Evolutionary conservation across 2,329 filamentous ascomycete species (phyloP).

Genomic region (Pseudogymnoascus sp.): DNA sequence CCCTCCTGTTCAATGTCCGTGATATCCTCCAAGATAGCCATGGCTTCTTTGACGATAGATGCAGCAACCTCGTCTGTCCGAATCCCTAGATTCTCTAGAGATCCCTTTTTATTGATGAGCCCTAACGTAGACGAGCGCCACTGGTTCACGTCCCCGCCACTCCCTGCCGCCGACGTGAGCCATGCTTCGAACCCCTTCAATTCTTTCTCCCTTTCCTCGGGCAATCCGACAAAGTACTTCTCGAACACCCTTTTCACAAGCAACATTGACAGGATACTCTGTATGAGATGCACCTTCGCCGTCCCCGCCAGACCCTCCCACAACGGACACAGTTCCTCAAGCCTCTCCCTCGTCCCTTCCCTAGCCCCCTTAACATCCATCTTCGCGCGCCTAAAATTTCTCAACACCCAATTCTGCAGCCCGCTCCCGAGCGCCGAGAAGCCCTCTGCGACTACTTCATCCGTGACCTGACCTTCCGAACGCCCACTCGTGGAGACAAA

Average conservation of each 20-base stretch:
- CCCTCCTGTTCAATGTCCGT: slow-evolving; percentile 28
- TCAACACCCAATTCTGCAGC: slow-evolving; percentile 67
- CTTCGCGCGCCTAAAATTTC: slow-evolving; percentile 57
- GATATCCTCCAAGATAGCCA: slow-evolving; percentile 42
- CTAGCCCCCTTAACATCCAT: slow-evolving; percentile 40
- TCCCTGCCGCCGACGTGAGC: slow-evolving; percentile 32
- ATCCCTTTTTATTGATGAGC: slow-evolving; percentile 45
- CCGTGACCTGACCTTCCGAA: slow-evolving; percentile 51
- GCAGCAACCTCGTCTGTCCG: slow-evolving; percentile 39
- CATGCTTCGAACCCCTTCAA: slow-evolving; percentile 43
- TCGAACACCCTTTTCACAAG: slow-evolving; percentile 55
- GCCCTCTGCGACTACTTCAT: slow-evolving; percentile 57
- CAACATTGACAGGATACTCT: slow-evolving; percentile 51
- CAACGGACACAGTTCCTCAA: slow-evolving; percentile 46
- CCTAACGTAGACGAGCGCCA: slow-evolving; percentile 60
- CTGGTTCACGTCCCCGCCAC: slow-evolving; percentile 50
- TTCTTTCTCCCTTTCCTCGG: slow-evolving; percentile 43
- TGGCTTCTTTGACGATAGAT: slow-evolving; percentile 38
- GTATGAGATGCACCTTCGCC: slow-evolving; percentile 53
- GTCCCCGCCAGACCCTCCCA: slow-evolving; percentile 46
- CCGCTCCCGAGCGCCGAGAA: slow-evolving; percentile 57
- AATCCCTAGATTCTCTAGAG: slow-evolving; percentile 37
- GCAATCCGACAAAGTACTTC: slow-evolving; percentile 55
- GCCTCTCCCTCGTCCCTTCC: slow-evolving; percentile 35
- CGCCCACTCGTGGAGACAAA: slow-evolving; percentile 62